Conservation (phyloP, 305 asterid genomes). For the Fraxinus dipetala region DNA sequence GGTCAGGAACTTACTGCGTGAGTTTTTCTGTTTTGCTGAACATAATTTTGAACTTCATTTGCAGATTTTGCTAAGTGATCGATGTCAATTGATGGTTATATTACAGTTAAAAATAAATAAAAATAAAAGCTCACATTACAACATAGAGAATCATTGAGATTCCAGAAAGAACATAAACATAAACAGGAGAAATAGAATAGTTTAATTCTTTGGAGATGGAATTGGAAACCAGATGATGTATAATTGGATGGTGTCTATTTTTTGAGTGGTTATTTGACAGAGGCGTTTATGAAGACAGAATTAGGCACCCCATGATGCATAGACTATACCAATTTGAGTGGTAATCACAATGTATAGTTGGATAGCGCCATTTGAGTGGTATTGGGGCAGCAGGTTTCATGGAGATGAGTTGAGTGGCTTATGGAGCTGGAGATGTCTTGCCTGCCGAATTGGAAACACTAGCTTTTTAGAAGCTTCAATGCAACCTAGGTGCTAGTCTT, state of each 20-base stretch:
- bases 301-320: not conserved
- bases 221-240: not conserved
- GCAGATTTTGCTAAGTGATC: not conserved
- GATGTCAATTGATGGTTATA: constrained; percentile 1
- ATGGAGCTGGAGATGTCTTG: not conserved
- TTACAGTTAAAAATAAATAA: not conserved
- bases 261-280: not conserved
- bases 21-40: constrained; percentile 21
- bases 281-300: not conserved
- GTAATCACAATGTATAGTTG: not conserved
- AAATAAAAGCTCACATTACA: not conserved
- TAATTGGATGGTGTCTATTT: not conserved
- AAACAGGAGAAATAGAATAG: not conserved
- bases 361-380: not conserved
- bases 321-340: not conserved
- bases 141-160: not conserved
- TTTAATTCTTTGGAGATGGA: not conserved
- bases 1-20: constrained; percentile 95
- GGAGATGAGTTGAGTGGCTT: not conserved
- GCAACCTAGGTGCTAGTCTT: not conserved
- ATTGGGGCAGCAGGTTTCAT: not conserved
- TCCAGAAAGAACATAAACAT: not conserved
- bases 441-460: not conserved
- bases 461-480: not conserved
- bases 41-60: not conserved